Evolutionary conservation across 345 rosid species (phyloP).

Genomic region (Pistacia integerrima): DNA sequence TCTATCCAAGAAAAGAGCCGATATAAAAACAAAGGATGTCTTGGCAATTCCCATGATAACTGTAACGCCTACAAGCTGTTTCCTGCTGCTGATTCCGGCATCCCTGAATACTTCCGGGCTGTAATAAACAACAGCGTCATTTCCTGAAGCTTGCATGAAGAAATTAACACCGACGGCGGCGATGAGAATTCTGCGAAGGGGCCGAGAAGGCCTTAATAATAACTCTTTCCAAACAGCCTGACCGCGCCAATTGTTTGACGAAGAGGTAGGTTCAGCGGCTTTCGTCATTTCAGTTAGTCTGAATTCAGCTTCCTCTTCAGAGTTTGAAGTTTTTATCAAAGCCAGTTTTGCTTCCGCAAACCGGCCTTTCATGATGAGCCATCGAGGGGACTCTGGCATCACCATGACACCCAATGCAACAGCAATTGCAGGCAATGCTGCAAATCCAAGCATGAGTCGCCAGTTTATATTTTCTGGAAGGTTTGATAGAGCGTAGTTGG

Average conservation of each 20-base stretch:
- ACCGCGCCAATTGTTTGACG: constrained; percentile 29
- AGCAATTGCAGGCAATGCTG: constrained; percentile 38
- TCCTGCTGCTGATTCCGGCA: constrained; percentile 38
- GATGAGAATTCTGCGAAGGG: constrained; percentile 42
- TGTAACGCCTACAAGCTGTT: constrained; percentile 44
- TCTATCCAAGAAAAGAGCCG: constrained; percentile 49
- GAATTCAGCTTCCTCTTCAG: constrained; percentile 40
- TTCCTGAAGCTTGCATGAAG: constrained; percentile 73
- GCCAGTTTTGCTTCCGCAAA: constrained; percentile 43
- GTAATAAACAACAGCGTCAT: constrained; percentile 60
- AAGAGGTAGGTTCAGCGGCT: constrained; percentile 17
- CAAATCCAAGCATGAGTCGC: constrained; percentile 58
- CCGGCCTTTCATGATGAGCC: constrained; percentile 63
- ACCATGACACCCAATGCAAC: constrained; percentile 36
- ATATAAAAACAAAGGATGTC: constrained; percentile 37
- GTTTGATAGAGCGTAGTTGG: constrained; percentile 42
- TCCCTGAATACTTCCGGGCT: constrained; percentile 52
- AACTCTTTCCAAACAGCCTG: constrained; percentile 53
- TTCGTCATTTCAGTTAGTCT: constrained; percentile 39
- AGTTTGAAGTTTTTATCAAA: constrained; percentile 40
- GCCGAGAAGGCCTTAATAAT: constrained; percentile 34
- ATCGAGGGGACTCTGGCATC: constrained; percentile 61
- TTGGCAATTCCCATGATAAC: constrained; percentile 55
- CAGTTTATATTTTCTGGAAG: constrained; percentile 44
- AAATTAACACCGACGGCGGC: constrained; percentile 58